phyloP scores from a whole-genome alignment of 192 early-diverging fungal species.

The Gonapodya prolifera region DNA sequence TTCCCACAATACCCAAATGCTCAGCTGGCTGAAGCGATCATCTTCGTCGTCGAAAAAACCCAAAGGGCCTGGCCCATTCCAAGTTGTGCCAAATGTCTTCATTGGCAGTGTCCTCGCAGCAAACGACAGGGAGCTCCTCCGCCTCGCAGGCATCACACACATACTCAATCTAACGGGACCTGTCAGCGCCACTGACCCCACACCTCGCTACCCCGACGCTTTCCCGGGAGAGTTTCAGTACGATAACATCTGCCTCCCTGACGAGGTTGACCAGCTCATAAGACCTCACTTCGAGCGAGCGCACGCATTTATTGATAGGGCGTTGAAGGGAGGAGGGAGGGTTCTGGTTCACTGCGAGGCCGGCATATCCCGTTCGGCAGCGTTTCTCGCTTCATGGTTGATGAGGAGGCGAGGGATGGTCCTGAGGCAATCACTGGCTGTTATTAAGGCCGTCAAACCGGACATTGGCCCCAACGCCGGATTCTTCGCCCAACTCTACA shows the following conservation, averaged over 20 bases:
- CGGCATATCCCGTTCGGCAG: background rate
- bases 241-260: background rate
- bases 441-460: background rate
- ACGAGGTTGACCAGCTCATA: background rate
- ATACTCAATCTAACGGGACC: background rate
- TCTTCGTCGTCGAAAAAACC: background rate
- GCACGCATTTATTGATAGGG: background rate
- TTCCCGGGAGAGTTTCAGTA: background rate
- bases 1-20: no score
- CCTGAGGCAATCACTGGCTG: background rate
- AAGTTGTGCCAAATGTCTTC: background rate
- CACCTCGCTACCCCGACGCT: background rate
- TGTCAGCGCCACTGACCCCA: background rate
- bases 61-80: background rate
- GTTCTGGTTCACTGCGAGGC: constrained; percentile 31
- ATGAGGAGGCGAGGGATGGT: background rate
- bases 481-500: background rate
- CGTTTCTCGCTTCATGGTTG: background rate
- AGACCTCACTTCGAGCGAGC: background rate
- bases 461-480: background rate
- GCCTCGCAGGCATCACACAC: background rate
- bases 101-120: background rate
- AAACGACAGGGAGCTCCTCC: background rate
- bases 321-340: constrained; percentile 10
- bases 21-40: background rate